phyloP scores from a whole-genome alignment of 176 grass and related monocot species.

The Phoenix dactylifera region DNA sequence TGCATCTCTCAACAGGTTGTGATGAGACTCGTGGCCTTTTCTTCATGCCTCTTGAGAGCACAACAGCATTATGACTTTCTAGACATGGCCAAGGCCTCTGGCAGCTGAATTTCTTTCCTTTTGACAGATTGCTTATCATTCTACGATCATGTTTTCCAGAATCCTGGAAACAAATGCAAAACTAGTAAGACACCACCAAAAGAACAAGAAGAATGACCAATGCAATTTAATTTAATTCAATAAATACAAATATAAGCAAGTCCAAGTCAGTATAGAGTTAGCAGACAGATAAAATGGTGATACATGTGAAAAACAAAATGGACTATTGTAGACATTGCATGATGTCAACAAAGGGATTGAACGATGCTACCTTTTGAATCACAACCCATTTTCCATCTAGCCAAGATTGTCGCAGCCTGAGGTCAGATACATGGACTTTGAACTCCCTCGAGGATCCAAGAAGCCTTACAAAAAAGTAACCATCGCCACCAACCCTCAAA shows the following conservation, averaged over 20 bases:
- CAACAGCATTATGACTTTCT: neutral
- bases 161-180: slow-evolving; percentile 38
- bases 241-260: no score
- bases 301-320: no score
- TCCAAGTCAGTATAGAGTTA: no score
- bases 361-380: slow-evolving; percentile 43
- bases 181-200: slow-evolving; percentile 10
- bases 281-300: no score
- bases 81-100: slow-evolving; percentile 1
- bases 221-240: no score
- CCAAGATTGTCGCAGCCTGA: slow-evolving; percentile 55
- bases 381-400: slow-evolving; percentile 55
- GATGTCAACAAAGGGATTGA: no score
- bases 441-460: slow-evolving; percentile 55
- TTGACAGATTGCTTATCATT: slow-evolving; percentile 17
- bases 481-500: slow-evolving; percentile 23
- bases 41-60: slow-evolving; percentile 23
- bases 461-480: slow-evolving; percentile 45
- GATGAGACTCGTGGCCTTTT: slow-evolving; percentile 34
- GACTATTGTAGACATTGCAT: no score
- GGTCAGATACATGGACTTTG: slow-evolving; percentile 24
- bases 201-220: neutral
- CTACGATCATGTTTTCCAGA: slow-evolving; percentile 27
- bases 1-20: slow-evolving; percentile 15
- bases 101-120: slow-evolving; percentile 23